phyloP scores from a whole-genome alignment of 345 rosid genomes.

The Geranium brycei region DNA sequence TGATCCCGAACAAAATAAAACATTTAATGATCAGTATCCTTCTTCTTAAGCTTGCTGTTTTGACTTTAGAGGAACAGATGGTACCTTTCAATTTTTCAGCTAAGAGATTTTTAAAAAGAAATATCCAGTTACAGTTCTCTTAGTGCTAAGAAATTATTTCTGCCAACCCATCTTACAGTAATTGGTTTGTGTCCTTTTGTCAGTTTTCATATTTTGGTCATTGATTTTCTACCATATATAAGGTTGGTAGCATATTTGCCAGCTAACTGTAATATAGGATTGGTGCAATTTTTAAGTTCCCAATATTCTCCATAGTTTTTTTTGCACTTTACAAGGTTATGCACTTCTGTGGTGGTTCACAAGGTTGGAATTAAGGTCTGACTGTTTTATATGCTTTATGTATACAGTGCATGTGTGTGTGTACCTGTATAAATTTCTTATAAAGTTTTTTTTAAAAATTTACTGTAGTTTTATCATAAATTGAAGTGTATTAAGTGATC shows the following conservation, averaged over 20 bases:
- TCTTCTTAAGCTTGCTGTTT: neutral
- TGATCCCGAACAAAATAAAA: constrained; percentile 90
- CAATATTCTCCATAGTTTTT: neutral
- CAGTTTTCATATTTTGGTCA: neutral
- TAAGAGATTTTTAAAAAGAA: too few relatives aligned
- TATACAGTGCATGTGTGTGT: neutral
- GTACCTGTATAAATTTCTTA: neutral
- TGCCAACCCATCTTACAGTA: neutral
- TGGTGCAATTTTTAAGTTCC: neutral
- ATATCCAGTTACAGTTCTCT: neutral
- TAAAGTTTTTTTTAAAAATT: neutral
- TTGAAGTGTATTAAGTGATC: constrained; percentile 5
- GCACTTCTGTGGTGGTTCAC: constrained; percentile 4
- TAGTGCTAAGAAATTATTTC: neutral
- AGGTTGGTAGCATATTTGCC: neutral
- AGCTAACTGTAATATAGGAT: neutral
- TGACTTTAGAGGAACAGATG: neutral
- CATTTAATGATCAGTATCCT: constrained; percentile 99
- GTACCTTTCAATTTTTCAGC: neutral
- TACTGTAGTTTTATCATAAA: too few relatives aligned
- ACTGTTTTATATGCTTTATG: neutral
- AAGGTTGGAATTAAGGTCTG: constrained; percentile 5
- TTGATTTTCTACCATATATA: neutral
- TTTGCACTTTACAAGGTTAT: neutral
- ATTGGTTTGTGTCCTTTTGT: neutral